phyloP scores from a whole-genome alignment of 2,329 filamentous ascomycete genomes.

The Massarina eburnea region DNA sequence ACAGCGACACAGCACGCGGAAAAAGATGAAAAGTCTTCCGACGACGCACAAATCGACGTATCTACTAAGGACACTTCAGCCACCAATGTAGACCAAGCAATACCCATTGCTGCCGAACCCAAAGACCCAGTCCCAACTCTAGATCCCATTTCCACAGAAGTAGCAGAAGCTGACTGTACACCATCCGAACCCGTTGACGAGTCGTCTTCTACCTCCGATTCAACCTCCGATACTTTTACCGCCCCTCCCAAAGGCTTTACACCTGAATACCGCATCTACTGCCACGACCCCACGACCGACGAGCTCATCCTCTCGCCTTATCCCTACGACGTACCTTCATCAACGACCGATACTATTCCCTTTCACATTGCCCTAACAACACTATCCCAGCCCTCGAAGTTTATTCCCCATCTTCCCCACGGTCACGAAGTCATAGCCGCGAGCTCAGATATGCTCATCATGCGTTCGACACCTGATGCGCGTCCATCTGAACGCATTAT shows the following conservation, averaged over 20 bases:
- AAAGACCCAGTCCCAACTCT: not conserved
- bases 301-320: constrained; percentile 28
- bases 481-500: constrained; percentile 6
- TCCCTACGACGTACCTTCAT: constrained; percentile 3
- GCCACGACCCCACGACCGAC: constrained; percentile 30
- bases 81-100: not conserved
- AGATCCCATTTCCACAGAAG: not conserved
- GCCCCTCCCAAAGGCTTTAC: not conserved
- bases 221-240: too few relatives aligned
- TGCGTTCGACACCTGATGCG: constrained; percentile 15
- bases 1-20: constrained; percentile 1
- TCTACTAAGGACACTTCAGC: too few relatives aligned
- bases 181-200: not conserved
- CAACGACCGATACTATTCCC: constrained; percentile 22
- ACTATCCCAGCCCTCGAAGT: constrained; percentile 30
- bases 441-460: constrained; percentile 33
- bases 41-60: too few relatives aligned
- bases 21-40: too few relatives aligned
- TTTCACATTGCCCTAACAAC: constrained; percentile 30
- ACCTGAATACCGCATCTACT: constrained; percentile 15
- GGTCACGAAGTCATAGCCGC: constrained; percentile 31
- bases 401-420: constrained; percentile 30
- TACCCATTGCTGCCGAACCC: not conserved
- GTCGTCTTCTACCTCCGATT: not conserved
- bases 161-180: not conserved